Evolutionary conservation across 2,329 filamentous ascomycete species (phyloP), one percentile per base, ranked within the genome.

Genomic region (Aspergillus jensenii): DNA sequence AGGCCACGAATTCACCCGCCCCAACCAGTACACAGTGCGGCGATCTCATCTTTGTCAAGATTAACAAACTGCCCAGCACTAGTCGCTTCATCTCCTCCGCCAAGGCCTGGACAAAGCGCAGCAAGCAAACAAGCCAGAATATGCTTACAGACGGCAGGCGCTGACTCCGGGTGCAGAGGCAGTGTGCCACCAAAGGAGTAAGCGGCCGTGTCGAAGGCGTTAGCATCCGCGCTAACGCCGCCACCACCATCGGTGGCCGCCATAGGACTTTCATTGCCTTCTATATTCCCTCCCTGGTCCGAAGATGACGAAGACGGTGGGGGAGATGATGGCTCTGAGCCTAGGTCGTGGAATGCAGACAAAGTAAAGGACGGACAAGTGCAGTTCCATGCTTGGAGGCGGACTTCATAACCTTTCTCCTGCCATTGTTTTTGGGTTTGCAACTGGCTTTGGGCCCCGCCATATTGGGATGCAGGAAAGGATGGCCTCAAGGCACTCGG

Each of bases 351-450:
- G 65, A 92, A 93, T 2, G 88, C 84, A 19, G 87, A 81, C 61
- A 96, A 87, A 0, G 88, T 83, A 73, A 98, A 98, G 1, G 87
- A 87, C 3, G 92, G 89, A 77, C 95, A 99, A 1, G 86, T 90
- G 74, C 95, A 99, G 73, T 89, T 92, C 95, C 95, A 98, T 1
- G 88, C 85, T 1, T 73, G 66, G 1, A 93, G 81, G 9, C 87
- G 84, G 15, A 98, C 90, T 65, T 90, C 80, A 74, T 97, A 96
- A 51, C 70, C 68, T 39, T 72, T 72, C 54, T 43, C 46, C 27
- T 50, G 53, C 53, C 53, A 55, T 41, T 63, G 61, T 9, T 68
- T 58, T 48, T 66, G 56, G 55, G 70, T 61, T 55, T 71, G 45
- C 66, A 27, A 6, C 17, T 50, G 17, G 17, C 46, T 41, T 11